Base-by-base conservation (phyloP, 2,329 filamentous ascomycete genomes). In the Neoascochyta sp. region DNA sequence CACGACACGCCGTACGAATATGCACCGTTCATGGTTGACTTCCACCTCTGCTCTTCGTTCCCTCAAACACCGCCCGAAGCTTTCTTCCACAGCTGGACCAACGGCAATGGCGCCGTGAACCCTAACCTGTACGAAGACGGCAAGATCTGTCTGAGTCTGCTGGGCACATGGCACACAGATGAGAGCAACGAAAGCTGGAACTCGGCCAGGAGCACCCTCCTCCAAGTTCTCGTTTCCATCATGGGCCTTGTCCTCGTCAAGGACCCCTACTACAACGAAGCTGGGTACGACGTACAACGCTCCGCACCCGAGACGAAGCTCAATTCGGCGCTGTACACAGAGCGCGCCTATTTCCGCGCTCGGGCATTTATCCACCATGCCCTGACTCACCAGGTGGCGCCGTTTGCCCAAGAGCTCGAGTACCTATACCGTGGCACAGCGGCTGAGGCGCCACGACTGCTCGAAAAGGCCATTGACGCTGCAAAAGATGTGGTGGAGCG, bases 91-190 rank as follows among this genome's bases (percentile, higher is more conserved):
- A 75, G 70, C 28, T 80, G 75, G 75, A 75, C 71, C 0, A 54
- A 64, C 32, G 68, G 68, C 1, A 53, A 67, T 13, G 73, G 71
- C 1, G 63, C 66, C n/a, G 63, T 80, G 14, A 81, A 80, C 41
- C 76, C 76, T 0, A 81, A 81, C 42, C 55, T 81, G 2, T 80
- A 80, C 51, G 75, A 80, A 42, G 71, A 78, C 37, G 76, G 76
- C 14, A 78, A 74, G 47, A 77, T 80, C 17, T 80, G 77, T 44
- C 57, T 80, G 10, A 74, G 69, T 39, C 52, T 80, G 13, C 57
- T 80, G 4, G 75, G 75, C 9, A 80, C 76, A 3, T 80, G 76
- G 76, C 69, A 74, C 30, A 66, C 70, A 0, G 65, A 71, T 32
- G 60, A 70, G 39, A 59, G 68, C 3, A 67, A 67, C 20, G 75